Evolutionary conservation across 257 asterid genomes (phyloP), one percentile per base, ranked within the genome.

Genomic region (Phtheirospermum japonicum): DNA sequence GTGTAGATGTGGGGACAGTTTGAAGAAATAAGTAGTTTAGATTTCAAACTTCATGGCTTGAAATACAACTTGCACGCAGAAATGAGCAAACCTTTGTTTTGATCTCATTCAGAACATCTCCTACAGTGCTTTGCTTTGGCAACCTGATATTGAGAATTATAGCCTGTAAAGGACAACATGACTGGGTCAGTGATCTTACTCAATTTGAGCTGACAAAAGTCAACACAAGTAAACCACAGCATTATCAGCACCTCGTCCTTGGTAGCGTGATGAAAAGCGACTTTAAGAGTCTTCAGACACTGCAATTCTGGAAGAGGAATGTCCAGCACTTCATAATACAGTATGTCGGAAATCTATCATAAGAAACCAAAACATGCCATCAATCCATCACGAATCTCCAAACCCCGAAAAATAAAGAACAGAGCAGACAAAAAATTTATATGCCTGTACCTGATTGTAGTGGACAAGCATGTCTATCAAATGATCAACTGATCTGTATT

Each of bases 241-340:
- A 19, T 20, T 14, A 66, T 54, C 57, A 59, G 62, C 62, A 89
- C 99, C 97, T 93, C 99, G 59, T 89, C 99, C 79, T 93, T 89
- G 18, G 90, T 85, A 33, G 96, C 85, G 74, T 78, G 89, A 73
- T 93, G 99, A 79, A 89, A 89, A 40, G 99, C 95, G 59, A 93
- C 97, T 79, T 93, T 89, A 78, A 93, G 84, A 9, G 94, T 85
- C 72, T 93, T 93, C 71, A 89, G 83, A 72, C 99, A 82, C 71
- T 93, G 97, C 71, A 89, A 76, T 70, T 93, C 99, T 57, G 99
- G 97, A 73, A 93, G 87, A 66, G 99, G 99, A 66, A 93, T 89
- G 79, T 89, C 99, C 80, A 93, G 82, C 69, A 93, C 95, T 79
- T 93, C 99, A 37, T 93, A 93, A 71, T 93, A 93, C 58, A 93